phyloP scores from a whole-genome alignment of 306 rosid genomes.

The Quercus parvula region DNA sequence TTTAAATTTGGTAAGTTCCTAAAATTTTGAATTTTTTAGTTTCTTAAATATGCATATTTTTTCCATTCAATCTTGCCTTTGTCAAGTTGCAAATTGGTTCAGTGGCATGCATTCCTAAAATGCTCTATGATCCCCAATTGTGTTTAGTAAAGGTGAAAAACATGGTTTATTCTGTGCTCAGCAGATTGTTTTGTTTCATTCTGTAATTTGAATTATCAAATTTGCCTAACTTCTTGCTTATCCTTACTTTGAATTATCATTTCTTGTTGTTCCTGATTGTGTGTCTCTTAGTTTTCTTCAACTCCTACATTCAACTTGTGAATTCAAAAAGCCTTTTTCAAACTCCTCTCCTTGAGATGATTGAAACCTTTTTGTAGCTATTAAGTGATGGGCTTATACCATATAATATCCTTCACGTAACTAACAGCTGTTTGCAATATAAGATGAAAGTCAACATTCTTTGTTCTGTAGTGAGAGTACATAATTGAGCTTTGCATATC shows the following conservation, averaged over 20 bases:
- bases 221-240: neutral
- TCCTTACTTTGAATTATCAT: neutral
- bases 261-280: neutral
- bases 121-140: neutral
- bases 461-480: neutral
- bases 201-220: neutral
- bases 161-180: neutral
- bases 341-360: neutral
- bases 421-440: neutral
- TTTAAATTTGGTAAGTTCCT: constrained; percentile 68
- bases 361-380: neutral
- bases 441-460: neutral
- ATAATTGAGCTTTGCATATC: neutral
- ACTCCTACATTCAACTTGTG: neutral
- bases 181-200: neutral
- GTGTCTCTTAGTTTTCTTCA: neutral
- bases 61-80: neutral
- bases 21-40: constrained; percentile 2
- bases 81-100: neutral
- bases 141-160: neutral
- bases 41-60: neutral
- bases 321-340: neutral
- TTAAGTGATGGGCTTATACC: neutral
- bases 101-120: neutral
- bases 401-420: neutral